Evolutionary conservation across 2,329 filamentous ascomycete species (phyloP).

Genomic region (Botryotinia narcissicola): DNA sequence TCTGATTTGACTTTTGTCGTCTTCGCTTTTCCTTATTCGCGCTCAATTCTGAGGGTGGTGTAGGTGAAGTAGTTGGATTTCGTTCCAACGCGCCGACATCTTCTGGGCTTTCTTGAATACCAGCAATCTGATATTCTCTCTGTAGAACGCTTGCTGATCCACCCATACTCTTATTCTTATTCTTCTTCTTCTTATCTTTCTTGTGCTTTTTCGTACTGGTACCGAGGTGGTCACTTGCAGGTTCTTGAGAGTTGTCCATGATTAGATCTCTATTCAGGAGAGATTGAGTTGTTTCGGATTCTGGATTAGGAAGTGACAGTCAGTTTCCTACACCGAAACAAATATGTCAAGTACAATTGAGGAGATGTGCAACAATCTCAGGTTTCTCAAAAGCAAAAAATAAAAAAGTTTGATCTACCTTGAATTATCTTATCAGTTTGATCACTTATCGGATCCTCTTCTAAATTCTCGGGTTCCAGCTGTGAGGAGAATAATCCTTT

Average conservation of each 20-base stretch:
- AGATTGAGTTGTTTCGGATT: not conserved
- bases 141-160: constrained; percentile 11
- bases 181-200: constrained; percentile 12
- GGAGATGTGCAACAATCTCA: not conserved
- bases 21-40: constrained; percentile 3
- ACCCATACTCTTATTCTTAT: constrained; percentile 1
- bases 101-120: not conserved
- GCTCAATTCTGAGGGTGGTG: not conserved
- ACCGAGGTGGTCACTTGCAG: not conserved
- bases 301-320: not conserved
- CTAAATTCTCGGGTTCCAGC: not conserved
- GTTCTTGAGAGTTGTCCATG: not conserved
- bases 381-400: not conserved
- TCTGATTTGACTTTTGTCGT: not conserved
- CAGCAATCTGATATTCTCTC: not conserved
- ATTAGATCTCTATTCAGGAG: not conserved
- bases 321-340: not conserved
- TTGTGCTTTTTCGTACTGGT: not conserved
- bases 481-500: constrained; percentile 12
- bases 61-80: not conserved
- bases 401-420: constrained; percentile 4
- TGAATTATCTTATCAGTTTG: constrained; percentile 13
- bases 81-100: not conserved
- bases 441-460: not conserved
- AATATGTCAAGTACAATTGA: not conserved